Conservation (phyloP, 441 rosid genomes). For the Gossypium trilobum region DNA sequence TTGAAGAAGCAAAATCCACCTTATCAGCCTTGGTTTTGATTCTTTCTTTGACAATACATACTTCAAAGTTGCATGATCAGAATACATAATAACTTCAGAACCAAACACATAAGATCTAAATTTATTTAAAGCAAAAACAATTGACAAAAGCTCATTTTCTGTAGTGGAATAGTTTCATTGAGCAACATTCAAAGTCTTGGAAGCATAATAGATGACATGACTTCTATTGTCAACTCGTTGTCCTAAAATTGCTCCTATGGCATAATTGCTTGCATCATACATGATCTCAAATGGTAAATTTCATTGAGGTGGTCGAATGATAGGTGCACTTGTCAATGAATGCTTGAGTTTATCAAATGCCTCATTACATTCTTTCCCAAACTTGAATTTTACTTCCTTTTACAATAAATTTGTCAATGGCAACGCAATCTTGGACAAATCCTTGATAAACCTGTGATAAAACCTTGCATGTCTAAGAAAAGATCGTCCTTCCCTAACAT, state of each 20-base stretch:
- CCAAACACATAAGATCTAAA: neutral
- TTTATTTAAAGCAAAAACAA: neutral
- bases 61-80: neutral
- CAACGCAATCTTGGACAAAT: neutral
- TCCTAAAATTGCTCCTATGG: neutral
- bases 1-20: neutral
- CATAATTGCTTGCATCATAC: neutral
- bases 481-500: too few relatives aligned
- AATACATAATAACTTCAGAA: too few relatives aligned
- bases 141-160: neutral
- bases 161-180: neutral
- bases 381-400: neutral
- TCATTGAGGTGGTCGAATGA: neutral
- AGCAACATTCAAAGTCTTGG: neutral
- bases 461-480: too few relatives aligned
- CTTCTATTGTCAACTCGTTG: neutral
- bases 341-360: neutral
- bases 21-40: neutral
- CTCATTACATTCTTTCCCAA: neutral
- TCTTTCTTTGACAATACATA: neutral
- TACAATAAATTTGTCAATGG: neutral
- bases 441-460: neutral
- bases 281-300: neutral
- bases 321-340: neutral
- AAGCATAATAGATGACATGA: neutral